phyloP scores from a whole-genome alignment of 257 asterid species.

The Marsdenia floribunda region DNA sequence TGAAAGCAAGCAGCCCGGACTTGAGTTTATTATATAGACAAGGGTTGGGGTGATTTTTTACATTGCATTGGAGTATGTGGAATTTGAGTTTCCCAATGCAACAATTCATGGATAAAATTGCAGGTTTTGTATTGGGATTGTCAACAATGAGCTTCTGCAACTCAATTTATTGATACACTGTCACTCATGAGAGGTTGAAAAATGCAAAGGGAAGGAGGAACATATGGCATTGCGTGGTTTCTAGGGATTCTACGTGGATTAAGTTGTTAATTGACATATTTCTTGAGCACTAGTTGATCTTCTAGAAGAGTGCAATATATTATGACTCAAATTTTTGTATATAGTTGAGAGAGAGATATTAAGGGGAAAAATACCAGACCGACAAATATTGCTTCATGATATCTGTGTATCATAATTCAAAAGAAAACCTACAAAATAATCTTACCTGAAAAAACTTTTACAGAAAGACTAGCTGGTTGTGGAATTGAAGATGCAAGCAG shows the following conservation, averaged over 20 bases:
- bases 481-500: conserved; percentile 1
- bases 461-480: background rate
- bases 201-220: background rate
- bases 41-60: background rate
- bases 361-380: background rate
- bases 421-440: background rate
- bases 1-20: background rate
- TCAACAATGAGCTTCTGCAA: background rate
- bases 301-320: background rate
- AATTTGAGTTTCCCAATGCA: conserved; percentile 17
- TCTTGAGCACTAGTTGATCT: background rate
- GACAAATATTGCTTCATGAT: background rate
- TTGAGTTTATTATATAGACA: conserved; percentile 8
- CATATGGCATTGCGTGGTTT: background rate
- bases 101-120: conserved; percentile 6
- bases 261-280: background rate
- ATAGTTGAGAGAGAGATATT: background rate
- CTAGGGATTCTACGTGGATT: background rate
- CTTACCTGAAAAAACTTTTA: background rate
- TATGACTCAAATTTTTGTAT: background rate
- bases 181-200: background rate
- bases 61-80: conserved; percentile 4
- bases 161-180: background rate
- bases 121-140: conserved; percentile 17
- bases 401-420: background rate